Percentiles rank a stretch among this genome's conserved stretches.
Evolutionary conservation across 2,329 filamentous ascomycete species (phyloP).

Genomic region (Hypoxylon sp.): DNA sequence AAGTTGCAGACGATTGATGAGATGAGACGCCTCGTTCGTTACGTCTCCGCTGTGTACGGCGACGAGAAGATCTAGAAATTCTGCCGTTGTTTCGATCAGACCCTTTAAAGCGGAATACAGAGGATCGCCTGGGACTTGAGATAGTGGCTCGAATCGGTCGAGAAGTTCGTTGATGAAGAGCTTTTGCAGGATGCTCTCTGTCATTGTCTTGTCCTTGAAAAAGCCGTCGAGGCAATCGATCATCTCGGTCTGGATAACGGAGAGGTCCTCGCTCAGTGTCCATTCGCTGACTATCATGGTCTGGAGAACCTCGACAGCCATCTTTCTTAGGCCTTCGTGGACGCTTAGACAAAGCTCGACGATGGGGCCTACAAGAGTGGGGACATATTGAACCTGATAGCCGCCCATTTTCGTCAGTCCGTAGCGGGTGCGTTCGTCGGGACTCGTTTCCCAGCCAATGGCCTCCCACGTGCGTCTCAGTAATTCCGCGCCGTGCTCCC

Average conservation of each 20-base stretch:
- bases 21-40: conserved; percentile 77
- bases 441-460: conserved; percentile 91
- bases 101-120: conserved; percentile 79
- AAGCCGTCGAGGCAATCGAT: conserved; percentile 91
- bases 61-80: conserved; percentile 88
- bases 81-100: conserved; percentile 84
- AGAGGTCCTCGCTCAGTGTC: conserved; percentile 91
- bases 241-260: conserved; percentile 92
- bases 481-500: conserved; percentile 88
- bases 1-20: conserved; percentile 86
- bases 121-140: conserved; percentile 71
- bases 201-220: conserved; percentile 88
- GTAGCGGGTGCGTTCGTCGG: conserved; percentile 80
- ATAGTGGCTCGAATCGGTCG: conserved; percentile 77
- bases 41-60: conserved; percentile 83
- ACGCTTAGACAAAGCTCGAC: conserved; percentile 95
- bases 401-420: conserved; percentile 87
- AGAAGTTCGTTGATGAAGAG: conserved; percentile 88
- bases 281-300: conserved; percentile 99
- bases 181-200: conserved; percentile 89
- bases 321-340: conserved; percentile 86
- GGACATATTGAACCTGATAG: conserved; percentile 98
- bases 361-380: conserved; percentile 87
- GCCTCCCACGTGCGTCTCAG: conserved; percentile 89
- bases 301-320: conserved; percentile 91